Conservation (phyloP, 2,329 filamentous ascomycete species). For the Cladosporium colombiae region DNA sequence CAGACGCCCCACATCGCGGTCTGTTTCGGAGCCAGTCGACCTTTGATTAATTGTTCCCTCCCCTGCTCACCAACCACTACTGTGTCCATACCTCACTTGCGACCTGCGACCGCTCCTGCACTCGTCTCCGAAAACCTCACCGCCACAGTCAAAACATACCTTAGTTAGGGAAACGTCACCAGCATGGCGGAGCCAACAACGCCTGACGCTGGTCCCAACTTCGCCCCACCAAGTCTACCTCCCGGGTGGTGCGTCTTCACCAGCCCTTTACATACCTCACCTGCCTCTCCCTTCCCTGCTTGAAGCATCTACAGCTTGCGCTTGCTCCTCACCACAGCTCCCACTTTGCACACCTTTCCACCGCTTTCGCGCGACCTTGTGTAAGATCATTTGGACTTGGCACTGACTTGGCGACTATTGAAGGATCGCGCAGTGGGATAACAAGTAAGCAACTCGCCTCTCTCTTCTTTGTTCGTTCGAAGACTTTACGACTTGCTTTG, state of each 20-base stretch:
- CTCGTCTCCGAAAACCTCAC: not conserved
- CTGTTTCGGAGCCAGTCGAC: not conserved
- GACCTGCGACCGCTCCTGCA: not conserved
- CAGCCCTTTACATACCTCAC: constrained; percentile 22
- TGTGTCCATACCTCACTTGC: not conserved
- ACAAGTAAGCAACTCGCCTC: constrained; percentile 36
- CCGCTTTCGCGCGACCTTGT: constrained; percentile 19
- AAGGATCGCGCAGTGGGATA: constrained; percentile 46
- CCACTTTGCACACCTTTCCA: constrained; percentile 20
- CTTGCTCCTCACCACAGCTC: not conserved
- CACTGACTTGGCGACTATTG: constrained; percentile 36
- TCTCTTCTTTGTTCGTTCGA: not conserved
- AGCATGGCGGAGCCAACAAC: constrained; percentile 36
- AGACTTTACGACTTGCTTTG: not conserved
- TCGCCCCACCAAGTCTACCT: constrained; percentile 40
- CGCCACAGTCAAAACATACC: not conserved
- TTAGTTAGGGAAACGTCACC: constrained; percentile 8
- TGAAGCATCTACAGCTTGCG: constrained; percentile 16
- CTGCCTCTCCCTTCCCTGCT: constrained; percentile 18
- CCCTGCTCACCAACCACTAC: not conserved
- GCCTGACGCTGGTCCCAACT: constrained; percentile 42
- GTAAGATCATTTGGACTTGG: constrained; percentile 29
- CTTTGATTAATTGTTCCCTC: not conserved
- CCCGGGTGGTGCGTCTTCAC: constrained; percentile 41
- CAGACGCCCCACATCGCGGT: not conserved